phyloP scores from a whole-genome alignment of 805 yeast species.

The Candida glaebosa region DNA sequence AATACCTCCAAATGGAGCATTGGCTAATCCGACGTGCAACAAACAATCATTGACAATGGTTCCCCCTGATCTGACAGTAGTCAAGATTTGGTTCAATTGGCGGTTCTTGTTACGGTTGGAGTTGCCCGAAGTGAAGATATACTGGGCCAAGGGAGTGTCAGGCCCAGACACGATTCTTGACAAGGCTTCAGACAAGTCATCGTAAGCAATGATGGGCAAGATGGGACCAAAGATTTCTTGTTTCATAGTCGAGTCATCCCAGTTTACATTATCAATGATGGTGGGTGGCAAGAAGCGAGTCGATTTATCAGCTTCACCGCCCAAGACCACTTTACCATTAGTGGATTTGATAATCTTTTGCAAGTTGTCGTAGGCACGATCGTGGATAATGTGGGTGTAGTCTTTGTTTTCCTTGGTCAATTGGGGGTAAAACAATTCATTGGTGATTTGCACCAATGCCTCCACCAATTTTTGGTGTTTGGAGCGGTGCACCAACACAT shows the following conservation, averaged over 20 bases:
- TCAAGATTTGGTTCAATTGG: slow-evolving; percentile 39
- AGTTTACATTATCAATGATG: slow-evolving; percentile 55
- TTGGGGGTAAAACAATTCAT: slow-evolving; percentile 44
- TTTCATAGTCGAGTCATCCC: slow-evolving; percentile 70
- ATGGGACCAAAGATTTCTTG: slow-evolving; percentile 85
- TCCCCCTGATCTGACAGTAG: slow-evolving; percentile 67
- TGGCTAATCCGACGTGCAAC: slow-evolving; percentile 62
- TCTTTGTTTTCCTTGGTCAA: slow-evolving; percentile 19
- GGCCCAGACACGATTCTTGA: slow-evolving; percentile 42
- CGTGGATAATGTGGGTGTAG: slow-evolving; percentile 61
- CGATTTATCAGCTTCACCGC: slow-evolving; percentile 38
- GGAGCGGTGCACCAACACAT: slow-evolving; percentile 61
- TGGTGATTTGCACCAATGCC: slow-evolving; percentile 36
- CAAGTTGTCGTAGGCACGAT: slow-evolving; percentile 49
- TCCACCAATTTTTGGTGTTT: slow-evolving; percentile 51
- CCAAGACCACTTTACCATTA: slow-evolving; percentile 50
- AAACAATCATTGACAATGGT: slow-evolving; percentile 66
- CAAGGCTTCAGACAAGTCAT: slow-evolving; percentile 42
- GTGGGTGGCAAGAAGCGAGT: slow-evolving; percentile 68
- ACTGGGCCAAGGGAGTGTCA: slow-evolving; percentile 81
- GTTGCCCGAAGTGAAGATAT: slow-evolving; percentile 55
- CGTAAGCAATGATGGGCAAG: slow-evolving; percentile 64
- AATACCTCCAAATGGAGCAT: slow-evolving; percentile 88
- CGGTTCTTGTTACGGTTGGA: slow-evolving; percentile 44
- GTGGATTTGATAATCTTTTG: slow-evolving; percentile 40